phyloP scores from a whole-genome alignment of 257 asterid genomes.

The Lantana camara region DNA sequence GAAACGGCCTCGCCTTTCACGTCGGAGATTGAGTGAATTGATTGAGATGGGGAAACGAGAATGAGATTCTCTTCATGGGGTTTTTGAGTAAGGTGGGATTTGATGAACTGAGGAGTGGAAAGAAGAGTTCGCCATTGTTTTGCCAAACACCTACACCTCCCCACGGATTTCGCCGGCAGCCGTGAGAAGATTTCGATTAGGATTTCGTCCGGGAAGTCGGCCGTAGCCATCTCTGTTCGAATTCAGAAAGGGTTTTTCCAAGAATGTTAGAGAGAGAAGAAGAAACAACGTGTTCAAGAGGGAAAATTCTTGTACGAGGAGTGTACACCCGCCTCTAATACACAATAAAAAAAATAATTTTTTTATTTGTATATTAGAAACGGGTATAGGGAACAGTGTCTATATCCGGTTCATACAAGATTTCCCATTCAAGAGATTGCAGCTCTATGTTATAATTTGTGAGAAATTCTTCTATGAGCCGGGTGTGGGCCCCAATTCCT shows the following conservation, averaged over 20 bases:
- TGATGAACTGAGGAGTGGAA: slow-evolving; percentile 31
- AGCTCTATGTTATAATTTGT: too few species aligned
- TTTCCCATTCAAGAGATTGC: too few species aligned
- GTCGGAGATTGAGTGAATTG: slow-evolving; percentile 23
- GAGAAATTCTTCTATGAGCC: too few species aligned
- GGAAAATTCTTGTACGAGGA: not conserved
- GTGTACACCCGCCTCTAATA: too few species aligned
- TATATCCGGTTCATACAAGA: too few species aligned
- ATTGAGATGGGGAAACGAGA: slow-evolving; percentile 17
- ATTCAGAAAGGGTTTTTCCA: not conserved
- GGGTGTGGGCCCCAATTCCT: too few species aligned
- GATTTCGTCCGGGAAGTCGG: slow-evolving; percentile 34
- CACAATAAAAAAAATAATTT: too few species aligned
- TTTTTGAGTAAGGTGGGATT: slow-evolving; percentile 26
- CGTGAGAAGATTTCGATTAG: slow-evolving; percentile 29
- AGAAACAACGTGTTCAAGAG: not conserved
- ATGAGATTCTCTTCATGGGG: slow-evolving; percentile 26
- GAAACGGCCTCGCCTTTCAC: not conserved
- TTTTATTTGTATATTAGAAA: not conserved
- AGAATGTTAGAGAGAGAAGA: not conserved
- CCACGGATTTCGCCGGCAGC: slow-evolving; percentile 38
- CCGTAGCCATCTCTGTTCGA: not conserved
- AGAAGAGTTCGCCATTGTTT: slow-evolving; percentile 31
- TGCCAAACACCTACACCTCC: slow-evolving; percentile 39
- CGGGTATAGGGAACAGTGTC: too few species aligned